Evolutionary conservation across 176 grass and related monocot species (phyloP).

Genomic region (Carex parvula): DNA sequence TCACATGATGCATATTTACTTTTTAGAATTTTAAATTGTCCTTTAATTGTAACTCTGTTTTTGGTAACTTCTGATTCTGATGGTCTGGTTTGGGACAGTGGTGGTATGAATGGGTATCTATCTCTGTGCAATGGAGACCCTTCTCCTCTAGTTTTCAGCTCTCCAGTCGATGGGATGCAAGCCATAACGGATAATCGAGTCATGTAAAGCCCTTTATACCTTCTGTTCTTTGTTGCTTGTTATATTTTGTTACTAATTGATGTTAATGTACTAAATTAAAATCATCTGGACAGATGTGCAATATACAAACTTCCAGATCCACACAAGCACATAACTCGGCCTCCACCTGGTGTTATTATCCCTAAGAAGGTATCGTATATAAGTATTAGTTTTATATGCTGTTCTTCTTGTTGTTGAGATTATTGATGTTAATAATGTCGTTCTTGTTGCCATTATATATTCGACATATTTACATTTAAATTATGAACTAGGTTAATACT

Average conservation of each 20-base stretch:
- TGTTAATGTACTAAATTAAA: constrained; percentile 6
- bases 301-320: constrained; percentile 92
- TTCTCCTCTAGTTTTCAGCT: constrained; percentile 79
- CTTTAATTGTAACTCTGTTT: neutral
- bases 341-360: constrained; percentile 77
- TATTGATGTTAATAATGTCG: neutral
- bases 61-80: constrained; percentile 6
- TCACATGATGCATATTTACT: neutral
- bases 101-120: constrained; percentile 97
- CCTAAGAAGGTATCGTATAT: constrained; percentile 66
- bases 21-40: neutral
- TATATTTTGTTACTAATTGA: constrained; percentile 7
- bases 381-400: neutral
- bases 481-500: neutral
- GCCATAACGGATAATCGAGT: constrained; percentile 99
- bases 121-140: constrained; percentile 82
- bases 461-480: neutral
- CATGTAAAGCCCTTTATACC: constrained; percentile 52
- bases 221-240: constrained; percentile 12
- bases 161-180: constrained; percentile 72
- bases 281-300: constrained; percentile 57
- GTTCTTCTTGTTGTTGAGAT: neutral
- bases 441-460: neutral
- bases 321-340: constrained; percentile 76
- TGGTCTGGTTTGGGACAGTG: constrained; percentile 48